Percentiles rank a stretch among this genome's conserved stretches.
Evolutionary conservation across 208 protist species (phyloP).

Genomic region (Trypanosoma lewisi): DNA sequence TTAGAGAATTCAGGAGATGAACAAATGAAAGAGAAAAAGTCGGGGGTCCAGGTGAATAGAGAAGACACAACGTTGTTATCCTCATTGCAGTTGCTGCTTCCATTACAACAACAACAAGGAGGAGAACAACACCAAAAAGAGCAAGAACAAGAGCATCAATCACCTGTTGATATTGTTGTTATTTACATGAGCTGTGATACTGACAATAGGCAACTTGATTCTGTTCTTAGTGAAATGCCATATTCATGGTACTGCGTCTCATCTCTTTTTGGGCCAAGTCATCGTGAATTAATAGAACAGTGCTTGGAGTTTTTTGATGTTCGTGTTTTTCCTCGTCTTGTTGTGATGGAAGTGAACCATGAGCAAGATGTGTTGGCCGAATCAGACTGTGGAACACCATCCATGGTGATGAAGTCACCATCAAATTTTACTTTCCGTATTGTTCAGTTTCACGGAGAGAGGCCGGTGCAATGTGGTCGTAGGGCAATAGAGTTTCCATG

Average conservation of each 20-base stretch:
- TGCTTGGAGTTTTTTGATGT: conserved; percentile 40
- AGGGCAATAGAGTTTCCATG: background rate
- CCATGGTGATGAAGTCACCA: background rate
- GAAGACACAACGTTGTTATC: background rate
- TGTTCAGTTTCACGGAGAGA: conserved; percentile 7
- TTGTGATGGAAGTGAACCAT: conserved; percentile 32
- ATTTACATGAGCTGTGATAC: conserved; percentile 68
- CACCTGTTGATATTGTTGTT: conserved; percentile 29
- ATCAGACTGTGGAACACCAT: background rate
- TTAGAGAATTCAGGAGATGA: background rate
- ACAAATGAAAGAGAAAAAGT: background rate
- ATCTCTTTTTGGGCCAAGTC: conserved; percentile 7
- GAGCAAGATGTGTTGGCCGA: background rate
- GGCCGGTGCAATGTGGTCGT: background rate
- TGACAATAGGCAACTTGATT: conserved; percentile 28
- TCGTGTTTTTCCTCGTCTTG: conserved; percentile 52
- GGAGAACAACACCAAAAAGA: background rate
- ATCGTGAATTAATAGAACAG: conserved; percentile 5
- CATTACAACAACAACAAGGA: background rate
- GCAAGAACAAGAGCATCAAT: background rate
- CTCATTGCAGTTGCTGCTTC: background rate
- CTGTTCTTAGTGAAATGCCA: conserved; percentile 38
- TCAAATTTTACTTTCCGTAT: background rate
- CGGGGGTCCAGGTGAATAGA: background rate
- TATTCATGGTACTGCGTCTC: conserved; percentile 48